phyloP scores from a whole-genome alignment of 148 eudicot species.

The Arctostaphylos glauca region DNA sequence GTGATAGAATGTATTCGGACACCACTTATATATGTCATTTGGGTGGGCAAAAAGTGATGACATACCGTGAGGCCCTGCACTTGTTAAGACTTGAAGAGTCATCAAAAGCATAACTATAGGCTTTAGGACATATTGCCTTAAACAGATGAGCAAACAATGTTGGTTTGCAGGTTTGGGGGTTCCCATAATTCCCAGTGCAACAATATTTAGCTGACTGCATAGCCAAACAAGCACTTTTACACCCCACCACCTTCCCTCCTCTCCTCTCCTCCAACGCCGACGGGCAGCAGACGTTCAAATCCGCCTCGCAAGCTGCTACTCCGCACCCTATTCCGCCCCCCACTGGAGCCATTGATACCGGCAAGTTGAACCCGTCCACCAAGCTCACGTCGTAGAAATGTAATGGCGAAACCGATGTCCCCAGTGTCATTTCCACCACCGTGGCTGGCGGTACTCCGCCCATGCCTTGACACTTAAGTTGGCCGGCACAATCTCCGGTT shows the following conservation, averaged over 20 bases:
- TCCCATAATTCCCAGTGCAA: conserved; percentile 60
- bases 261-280: conserved; percentile 62
- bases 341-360: conserved; percentile 71
- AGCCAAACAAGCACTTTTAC: conserved; percentile 89
- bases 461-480: conserved; percentile 56
- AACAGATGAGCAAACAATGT: conserved; percentile 62
- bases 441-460: conserved; percentile 85
- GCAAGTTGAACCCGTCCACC: conserved; percentile 90
- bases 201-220: conserved; percentile 67
- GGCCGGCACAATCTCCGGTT: conserved; percentile 76
- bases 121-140: conserved; percentile 82
- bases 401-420: conserved; percentile 62
- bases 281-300: conserved; percentile 75
- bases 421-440: conserved; percentile 85
- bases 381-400: conserved; percentile 91
- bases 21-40: conserved; percentile 15
- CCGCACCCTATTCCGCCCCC: conserved; percentile 83
- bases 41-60: conserved; percentile 85
- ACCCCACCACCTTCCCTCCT: conserved; percentile 63
- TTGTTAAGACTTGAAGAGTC: conserved; percentile 75
- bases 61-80: conserved; percentile 75
- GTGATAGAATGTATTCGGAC: too few species aligned
- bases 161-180: conserved; percentile 76
- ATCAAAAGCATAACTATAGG: conserved; percentile 85
- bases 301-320: conserved; percentile 63